Conservation (phyloP, 225 moss, liverwort and hornwort genomes). For the Lunularia cruciata region DNA sequence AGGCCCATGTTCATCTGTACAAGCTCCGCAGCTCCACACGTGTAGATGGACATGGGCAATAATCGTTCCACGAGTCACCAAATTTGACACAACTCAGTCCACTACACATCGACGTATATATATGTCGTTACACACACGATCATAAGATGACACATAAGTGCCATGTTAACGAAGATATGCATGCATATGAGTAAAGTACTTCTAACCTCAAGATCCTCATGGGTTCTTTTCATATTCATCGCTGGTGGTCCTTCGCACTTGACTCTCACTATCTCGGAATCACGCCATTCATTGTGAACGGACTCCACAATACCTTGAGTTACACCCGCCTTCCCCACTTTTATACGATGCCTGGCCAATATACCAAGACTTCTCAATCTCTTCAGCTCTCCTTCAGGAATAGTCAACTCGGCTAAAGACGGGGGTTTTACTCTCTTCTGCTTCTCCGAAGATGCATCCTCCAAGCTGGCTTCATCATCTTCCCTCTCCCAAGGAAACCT, state of each 20-base stretch:
- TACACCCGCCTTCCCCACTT: constrained; percentile 82
- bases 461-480: constrained; percentile 34
- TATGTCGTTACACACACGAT: no score
- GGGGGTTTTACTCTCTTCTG: constrained; percentile 73
- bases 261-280: constrained; percentile 77
- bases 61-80: no score
- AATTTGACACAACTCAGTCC: no score
- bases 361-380: constrained; percentile 86
- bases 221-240: constrained; percentile 85
- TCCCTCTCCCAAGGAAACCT: constrained; percentile 90
- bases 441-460: constrained; percentile 34
- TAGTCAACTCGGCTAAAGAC: constrained; percentile 87
- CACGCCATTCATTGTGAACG: constrained; percentile 83
- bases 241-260: constrained; percentile 81
- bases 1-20: no score
- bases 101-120: no score
- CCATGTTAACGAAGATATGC: no score
- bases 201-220: constrained; percentile 83
- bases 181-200: no score
- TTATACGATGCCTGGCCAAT: constrained; percentile 67
- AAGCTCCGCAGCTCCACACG: no score
- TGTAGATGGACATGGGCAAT: no score
- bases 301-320: constrained; percentile 81
- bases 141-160: no score
- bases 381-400: constrained; percentile 85